Evolutionary conservation across 2,329 filamentous ascomycete species (phyloP).

Genomic region (Orbilia blumenaviensis): DNA sequence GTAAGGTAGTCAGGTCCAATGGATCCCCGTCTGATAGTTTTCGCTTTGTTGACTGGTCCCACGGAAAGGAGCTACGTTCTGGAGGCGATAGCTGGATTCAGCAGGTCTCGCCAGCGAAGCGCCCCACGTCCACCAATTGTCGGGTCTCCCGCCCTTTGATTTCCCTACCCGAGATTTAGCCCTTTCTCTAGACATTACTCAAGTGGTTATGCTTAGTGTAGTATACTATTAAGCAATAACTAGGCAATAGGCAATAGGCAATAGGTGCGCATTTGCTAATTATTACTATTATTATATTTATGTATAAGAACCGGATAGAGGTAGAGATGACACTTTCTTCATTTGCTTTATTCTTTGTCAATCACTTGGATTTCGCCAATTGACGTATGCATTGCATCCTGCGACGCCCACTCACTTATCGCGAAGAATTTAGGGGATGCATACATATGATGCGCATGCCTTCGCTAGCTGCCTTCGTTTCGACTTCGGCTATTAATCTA

Average conservation of each 20-base stretch:
- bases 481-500: slow-evolving; percentile 38
- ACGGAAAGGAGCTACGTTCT: background rate
- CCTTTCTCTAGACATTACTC: background rate
- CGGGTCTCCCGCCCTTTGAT: slow-evolving; percentile 5
- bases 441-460: slow-evolving; percentile 1
- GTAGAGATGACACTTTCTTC: background rate
- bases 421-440: slow-evolving; percentile 25
- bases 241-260: too few species aligned
- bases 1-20: slow-evolving; percentile 36
- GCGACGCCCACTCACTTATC: slow-evolving; percentile 6
- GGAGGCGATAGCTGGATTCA: background rate
- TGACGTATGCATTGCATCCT: background rate
- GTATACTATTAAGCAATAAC: too few species aligned
- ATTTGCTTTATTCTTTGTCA: background rate
- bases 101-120: slow-evolving; percentile 30
- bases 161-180: slow-evolving; percentile 21
- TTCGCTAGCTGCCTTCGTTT: slow-evolving; percentile 21
- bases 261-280: too few species aligned
- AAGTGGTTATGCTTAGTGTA: too few species aligned
- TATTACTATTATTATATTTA: background rate
- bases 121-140: slow-evolving; percentile 43
- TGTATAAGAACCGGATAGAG: background rate
- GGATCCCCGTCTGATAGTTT: slow-evolving; percentile 23
- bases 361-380: slow-evolving; percentile 1
- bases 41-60: slow-evolving; percentile 25